Base-by-base conservation (phyloP, 306 rosid species). In the Malus orientalis region DNA sequence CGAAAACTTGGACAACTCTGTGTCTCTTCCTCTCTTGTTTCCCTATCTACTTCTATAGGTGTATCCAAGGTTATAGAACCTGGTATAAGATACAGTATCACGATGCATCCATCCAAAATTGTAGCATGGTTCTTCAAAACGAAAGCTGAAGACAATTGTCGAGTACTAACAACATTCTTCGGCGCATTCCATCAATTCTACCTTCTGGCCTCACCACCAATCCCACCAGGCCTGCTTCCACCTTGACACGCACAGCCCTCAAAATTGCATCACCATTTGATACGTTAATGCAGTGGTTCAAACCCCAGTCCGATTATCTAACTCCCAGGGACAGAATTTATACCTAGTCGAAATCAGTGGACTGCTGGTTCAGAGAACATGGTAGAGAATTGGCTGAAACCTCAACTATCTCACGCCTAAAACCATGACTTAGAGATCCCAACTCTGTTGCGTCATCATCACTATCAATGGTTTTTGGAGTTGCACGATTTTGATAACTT, bases 381-480 rank as follows among this genome's bases (percentile, higher is more conserved):
- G 80, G 80, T 49, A 75, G 53, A 55, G 76, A 76, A 14, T 79
- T 54, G 22, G 54, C 81, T 5, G 84, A 81, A 80, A 74, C 62
- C 59, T 82, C 78, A 64, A 86, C 4, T 67, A 87, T 81, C 42
- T 86, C 81, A 47, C 71, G 80, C 76, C 97, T 90, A 38, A 88
- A 95, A 51, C 90, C 84, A 4, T 85, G 84, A 22, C 91, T 70
- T 5, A 89, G 47, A 55, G 87, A 85, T 71, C 92, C 97, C 29
- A 92, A 89, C 71, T 90, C 89, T 11, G n/a, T 73, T 81, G 87
- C 97, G n/a, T 95, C 98, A 60, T 89, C 90, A 59, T 95, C 97
- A 32, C 97, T 95, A 63, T 90, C 97, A 57, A 89, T 19, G 16
- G 25, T 44, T 55, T 68, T 79, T 30, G 93, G 97, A 65, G 91